phyloP scores from a whole-genome alignment of 148 eudicot species.

The Vaccinium darrowii region DNA sequence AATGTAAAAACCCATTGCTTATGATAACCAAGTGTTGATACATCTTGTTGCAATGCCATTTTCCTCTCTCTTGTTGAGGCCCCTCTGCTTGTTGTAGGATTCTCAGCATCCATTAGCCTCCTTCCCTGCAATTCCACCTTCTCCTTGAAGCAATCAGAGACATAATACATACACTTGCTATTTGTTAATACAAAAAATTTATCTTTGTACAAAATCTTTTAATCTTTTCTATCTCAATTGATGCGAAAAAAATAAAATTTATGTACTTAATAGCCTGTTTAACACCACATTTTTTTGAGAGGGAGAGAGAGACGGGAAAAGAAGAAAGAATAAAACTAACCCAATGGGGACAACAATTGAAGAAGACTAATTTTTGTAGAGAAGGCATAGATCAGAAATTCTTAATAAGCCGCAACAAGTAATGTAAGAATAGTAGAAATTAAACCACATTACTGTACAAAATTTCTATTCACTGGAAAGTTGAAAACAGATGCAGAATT shows the following conservation, averaged over 20 bases:
- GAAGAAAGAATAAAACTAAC: too few relatives aligned
- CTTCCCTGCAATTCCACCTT: neutral
- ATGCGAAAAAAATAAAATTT: neutral
- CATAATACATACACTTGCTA: neutral
- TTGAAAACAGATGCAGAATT: neutral
- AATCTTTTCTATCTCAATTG: fast-evolving
- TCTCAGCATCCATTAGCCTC: neutral
- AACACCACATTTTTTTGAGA: too few relatives aligned
- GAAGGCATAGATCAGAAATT: neutral
- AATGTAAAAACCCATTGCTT: neutral
- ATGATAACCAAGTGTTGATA: slow-evolving; percentile 11
- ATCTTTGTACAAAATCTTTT: neutral
- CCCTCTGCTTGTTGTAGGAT: neutral
- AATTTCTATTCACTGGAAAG: neutral
- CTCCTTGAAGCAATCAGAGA: neutral
- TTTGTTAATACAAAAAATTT: neutral
- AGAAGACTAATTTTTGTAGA: too few relatives aligned
- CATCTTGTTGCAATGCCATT: slow-evolving; percentile 71
- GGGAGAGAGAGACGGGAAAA: too few relatives aligned
- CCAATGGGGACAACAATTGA: too few relatives aligned
- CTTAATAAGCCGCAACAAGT: neutral
- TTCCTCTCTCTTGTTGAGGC: slow-evolving; percentile 38
- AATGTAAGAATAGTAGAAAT: neutral
- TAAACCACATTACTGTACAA: neutral
- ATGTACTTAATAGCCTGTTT: too few relatives aligned